Base-by-base conservation (phyloP, 805 yeast species). In the Yamadazyma takamatsuzukensis region DNA sequence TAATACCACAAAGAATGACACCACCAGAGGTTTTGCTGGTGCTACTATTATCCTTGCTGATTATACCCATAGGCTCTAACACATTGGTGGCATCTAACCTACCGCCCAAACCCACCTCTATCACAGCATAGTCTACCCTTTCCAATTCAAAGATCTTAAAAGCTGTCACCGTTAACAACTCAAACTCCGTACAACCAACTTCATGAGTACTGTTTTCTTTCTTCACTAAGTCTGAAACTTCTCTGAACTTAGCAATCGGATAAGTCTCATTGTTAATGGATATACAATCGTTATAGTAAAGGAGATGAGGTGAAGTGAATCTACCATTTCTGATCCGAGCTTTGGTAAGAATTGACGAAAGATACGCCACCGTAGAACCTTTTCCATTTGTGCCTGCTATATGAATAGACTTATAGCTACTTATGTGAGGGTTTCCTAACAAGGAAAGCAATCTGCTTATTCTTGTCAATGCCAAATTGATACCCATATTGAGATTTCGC, bases 41-140 rank as follows among this genome's bases (percentile, higher is more conserved):
- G 14, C 35, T 22, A 15, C 37, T 34, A 6, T 25, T 22, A 4
- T 39, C 41, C n/a, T n/a, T n/a, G n/a, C n/a, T n/a, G n/a, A n/a
- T n/a, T n/a, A n/a, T n/a, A n/a, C n/a, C n/a, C 25, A 15, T 34
- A 0, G 70, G 51, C 8, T 45, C 48, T 17, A 82, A 53, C 0
- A 84, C 84, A 60, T 90, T 90, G 0, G 98, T 90, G 1, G 97
- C 86, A 57, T 90, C 98, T 9, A 78, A 53, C 25, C 83, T 57
- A 0, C 98, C 98, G 2, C 98, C 98, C 5, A 93, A 62, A 0
- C 98, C 98, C 4, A 88, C 97, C 55, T 90, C 98, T n/a, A 90
- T 58, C 1, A 90, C 76, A 0, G 95, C 96, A 34, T 83, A 60
- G 15, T 81, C 78, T 5, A 88, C 82, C 1, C 69, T 56, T 26